phyloP scores from a whole-genome alignment of 208 protist genomes.

The Trypanosoma theileri region DNA sequence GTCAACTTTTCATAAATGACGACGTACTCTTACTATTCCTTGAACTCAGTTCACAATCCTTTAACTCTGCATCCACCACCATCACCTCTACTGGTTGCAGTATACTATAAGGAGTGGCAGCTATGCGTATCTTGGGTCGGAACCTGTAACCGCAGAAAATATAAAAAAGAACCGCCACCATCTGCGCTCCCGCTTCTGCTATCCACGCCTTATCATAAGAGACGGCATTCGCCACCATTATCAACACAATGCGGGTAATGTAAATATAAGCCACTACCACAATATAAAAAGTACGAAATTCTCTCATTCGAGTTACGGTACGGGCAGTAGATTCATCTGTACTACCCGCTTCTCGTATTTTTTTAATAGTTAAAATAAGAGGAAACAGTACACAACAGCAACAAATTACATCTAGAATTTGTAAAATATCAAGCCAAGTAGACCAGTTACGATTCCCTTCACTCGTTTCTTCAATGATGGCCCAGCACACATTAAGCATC shows the following conservation, averaged over 20 bases:
- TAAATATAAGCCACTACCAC: slow-evolving; percentile 81
- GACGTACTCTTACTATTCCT: neutral
- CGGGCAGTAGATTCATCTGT: slow-evolving; percentile 33
- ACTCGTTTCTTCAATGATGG: slow-evolving; percentile 62
- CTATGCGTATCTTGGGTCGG: slow-evolving; percentile 1
- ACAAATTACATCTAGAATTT: slow-evolving; percentile 78
- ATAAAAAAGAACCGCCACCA: slow-evolving; percentile 30
- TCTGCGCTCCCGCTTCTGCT: slow-evolving; percentile 12
- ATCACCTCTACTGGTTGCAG: slow-evolving; percentile 4
- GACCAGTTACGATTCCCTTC: slow-evolving; percentile 53
- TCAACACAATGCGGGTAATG: slow-evolving; percentile 80
- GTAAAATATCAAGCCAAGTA: slow-evolving; percentile 47
- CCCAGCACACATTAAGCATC: slow-evolving; percentile 72
- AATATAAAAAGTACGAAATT: slow-evolving; percentile 85
- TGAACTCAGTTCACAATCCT: neutral
- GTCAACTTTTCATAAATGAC: neutral
- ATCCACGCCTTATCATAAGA: slow-evolving; percentile 39
- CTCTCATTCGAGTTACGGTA: slow-evolving; percentile 47
- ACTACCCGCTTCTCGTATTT: slow-evolving; percentile 34
- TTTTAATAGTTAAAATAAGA: slow-evolving; percentile 73
- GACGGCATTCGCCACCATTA: slow-evolving; percentile 44
- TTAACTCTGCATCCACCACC: neutral
- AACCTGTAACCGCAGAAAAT: slow-evolving; percentile 24
- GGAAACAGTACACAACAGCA: slow-evolving; percentile 75
- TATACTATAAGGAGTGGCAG: slow-evolving; percentile 20